Evolutionary conservation across 345 rosid genomes (phyloP).

Genomic region (Turnera subulata): DNA sequence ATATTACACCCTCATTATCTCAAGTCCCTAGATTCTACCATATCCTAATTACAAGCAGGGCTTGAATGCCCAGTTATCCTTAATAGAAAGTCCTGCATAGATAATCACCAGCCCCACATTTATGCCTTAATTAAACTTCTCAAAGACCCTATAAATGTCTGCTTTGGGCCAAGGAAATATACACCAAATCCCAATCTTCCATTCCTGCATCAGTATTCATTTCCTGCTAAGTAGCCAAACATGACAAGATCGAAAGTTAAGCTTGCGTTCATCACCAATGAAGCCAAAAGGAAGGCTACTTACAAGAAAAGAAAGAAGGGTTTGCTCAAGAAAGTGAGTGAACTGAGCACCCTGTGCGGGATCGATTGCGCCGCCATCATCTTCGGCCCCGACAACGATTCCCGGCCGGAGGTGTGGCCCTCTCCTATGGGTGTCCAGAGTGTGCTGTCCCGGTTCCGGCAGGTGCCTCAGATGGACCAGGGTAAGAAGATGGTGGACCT

Average conservation of each 20-base stretch:
- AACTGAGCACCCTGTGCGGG: conserved; percentile 19
- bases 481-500: conserved; percentile 14
- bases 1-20: too few relatives aligned
- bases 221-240: too few relatives aligned
- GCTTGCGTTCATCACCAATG: conserved; percentile 16
- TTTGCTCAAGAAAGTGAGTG: conserved; percentile 18
- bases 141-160: too few relatives aligned
- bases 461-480: conserved; percentile 15
- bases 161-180: too few relatives aligned
- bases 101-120: too few relatives aligned
- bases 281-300: conserved; percentile 19
- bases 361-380: conserved; percentile 18
- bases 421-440: conserved; percentile 5
- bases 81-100: too few relatives aligned
- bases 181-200: too few relatives aligned
- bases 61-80: too few relatives aligned
- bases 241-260: conserved; percentile 20
- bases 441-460: conserved; percentile 6
- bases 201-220: too few relatives aligned
- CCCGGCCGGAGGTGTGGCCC: conserved; percentile 21
- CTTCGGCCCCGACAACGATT: conserved; percentile 4
- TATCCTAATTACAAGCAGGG: too few relatives aligned
- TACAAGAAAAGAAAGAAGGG: conserved; percentile 23
- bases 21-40: too few relatives aligned
- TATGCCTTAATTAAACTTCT: too few relatives aligned